Conservation (phyloP, 106 monocot genomes). For the Hemerocallis citrina region DNA sequence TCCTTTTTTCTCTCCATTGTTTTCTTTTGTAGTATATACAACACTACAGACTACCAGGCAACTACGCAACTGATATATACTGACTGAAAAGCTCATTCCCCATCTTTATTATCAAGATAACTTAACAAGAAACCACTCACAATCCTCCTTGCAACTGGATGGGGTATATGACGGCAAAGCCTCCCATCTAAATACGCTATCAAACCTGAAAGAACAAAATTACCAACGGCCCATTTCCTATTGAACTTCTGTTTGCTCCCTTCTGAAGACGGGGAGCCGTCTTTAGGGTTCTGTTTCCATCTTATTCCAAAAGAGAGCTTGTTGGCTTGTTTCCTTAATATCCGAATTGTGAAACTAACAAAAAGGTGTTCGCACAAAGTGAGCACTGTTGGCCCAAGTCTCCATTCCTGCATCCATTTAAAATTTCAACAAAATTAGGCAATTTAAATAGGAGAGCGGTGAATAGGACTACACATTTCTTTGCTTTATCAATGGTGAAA, state of each 20-base stretch:
- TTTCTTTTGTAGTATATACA: no score
- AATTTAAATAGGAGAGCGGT: no score
- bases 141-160: slow-evolving; percentile 68
- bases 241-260: slow-evolving; percentile 11
- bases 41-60: no score
- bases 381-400: slow-evolving; percentile 64
- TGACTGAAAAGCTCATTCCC: slow-evolving; percentile 17
- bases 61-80: no score
- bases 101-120: slow-evolving; percentile 55
- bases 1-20: no score
- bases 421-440: no score
- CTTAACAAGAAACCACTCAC: slow-evolving; percentile 86
- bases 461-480: no score
- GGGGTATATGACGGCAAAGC: slow-evolving; percentile 76
- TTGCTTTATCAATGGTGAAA: no score
- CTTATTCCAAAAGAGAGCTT: slow-evolving; percentile 25
- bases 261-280: slow-evolving; percentile 2
- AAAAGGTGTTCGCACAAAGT: slow-evolving; percentile 82
- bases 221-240: slow-evolving; percentile 49
- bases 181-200: slow-evolving; percentile 80
- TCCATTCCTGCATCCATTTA: slow-evolving; percentile 92
- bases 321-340: slow-evolving; percentile 43
- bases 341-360: slow-evolving; percentile 65
- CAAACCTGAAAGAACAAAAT: slow-evolving; percentile 67
- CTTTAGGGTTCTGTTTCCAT: slow-evolving; percentile 10